phyloP scores from a whole-genome alignment of 2,329 filamentous ascomycete genomes.

The Cercospora berteroae region DNA sequence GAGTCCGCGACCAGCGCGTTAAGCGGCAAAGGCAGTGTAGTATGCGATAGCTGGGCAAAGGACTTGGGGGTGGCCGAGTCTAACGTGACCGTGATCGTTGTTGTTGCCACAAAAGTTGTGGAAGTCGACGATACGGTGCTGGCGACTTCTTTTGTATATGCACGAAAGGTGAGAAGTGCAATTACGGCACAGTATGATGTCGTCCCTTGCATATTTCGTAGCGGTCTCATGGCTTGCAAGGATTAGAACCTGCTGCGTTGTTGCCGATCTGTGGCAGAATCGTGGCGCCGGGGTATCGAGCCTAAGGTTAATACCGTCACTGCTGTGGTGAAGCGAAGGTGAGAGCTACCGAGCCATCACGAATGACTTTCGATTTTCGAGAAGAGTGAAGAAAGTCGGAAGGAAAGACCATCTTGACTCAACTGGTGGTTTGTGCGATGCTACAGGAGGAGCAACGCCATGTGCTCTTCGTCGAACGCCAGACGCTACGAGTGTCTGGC shows the following conservation, averaged over 20 bases:
- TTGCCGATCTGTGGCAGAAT: slow-evolving; percentile 8
- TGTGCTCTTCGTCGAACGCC: background rate
- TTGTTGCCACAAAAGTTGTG: slow-evolving; percentile 28
- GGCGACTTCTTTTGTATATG: slow-evolving; percentile 7
- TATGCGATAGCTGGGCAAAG: background rate
- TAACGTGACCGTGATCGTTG: slow-evolving; percentile 25
- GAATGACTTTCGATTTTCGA: background rate
- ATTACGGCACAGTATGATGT: slow-evolving; percentile 21
- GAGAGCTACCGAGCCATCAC: background rate
- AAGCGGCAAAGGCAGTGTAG: background rate
- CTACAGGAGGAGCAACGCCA: background rate
- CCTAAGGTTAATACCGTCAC: background rate
- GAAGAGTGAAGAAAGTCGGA: background rate
- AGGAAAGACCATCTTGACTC: background rate
- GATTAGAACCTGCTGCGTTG: slow-evolving; percentile 17
- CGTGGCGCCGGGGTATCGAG: background rate
- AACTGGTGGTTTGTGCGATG: background rate
- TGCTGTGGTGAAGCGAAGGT: background rate
- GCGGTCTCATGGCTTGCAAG: slow-evolving; percentile 15
- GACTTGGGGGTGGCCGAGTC: background rate
- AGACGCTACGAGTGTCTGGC: slow-evolving; percentile 7
- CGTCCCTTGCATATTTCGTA: slow-evolving; percentile 16
- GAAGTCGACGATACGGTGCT: slow-evolving; percentile 12
- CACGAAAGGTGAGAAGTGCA: background rate
- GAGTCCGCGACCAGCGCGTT: slow-evolving; percentile 13